Conservation (phyloP, 2,329 filamentous ascomycete species). For the Venturia carpophila region DNA sequence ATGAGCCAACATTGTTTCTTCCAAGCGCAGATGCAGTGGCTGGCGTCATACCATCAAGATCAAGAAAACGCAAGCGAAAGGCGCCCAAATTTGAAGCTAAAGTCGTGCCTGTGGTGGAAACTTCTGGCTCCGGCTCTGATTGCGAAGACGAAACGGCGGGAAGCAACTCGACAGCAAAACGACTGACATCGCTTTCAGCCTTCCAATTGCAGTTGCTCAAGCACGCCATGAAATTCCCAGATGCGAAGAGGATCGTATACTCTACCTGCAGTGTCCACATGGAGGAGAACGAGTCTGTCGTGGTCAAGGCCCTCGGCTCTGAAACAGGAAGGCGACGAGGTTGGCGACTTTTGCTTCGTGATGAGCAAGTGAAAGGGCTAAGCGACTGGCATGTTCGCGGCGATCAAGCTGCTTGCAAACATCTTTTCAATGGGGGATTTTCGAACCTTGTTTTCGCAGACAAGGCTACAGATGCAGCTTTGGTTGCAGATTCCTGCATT, state of each 20-base stretch:
- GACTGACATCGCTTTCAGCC: conserved; percentile 64
- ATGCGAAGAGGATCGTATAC: conserved; percentile 71
- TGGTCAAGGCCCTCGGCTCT: conserved; percentile 62
- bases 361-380: conserved; percentile 70
- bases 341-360: conserved; percentile 68
- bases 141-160: conserved; percentile 28
- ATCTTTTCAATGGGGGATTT: neutral
- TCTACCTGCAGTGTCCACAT: conserved; percentile 87
- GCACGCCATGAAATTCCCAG: conserved; percentile 77
- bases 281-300: conserved; percentile 83
- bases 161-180: conserved; percentile 42
- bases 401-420: conserved; percentile 18
- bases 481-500: conserved; percentile 65
- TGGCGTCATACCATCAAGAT: conserved; percentile 24
- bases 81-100: conserved; percentile 24
- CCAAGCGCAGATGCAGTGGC: conserved; percentile 33
- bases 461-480: conserved; percentile 32
- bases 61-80: conserved; percentile 24
- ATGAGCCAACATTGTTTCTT: conserved; percentile 57
- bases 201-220: conserved; percentile 77
- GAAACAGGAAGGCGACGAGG: conserved; percentile 56
- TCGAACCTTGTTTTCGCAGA: conserved; percentile 10
- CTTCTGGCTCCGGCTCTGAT: conserved; percentile 23
- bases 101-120: conserved; percentile 16
- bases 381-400: conserved; percentile 61